Percentiles rank a stretch among this genome's conserved stretches.
These are phyloP conservation scores for Clavaria fumosa DNA, from an alignment of 768 basidiomycete genomes.

Conservation along the genomic window DNA sequence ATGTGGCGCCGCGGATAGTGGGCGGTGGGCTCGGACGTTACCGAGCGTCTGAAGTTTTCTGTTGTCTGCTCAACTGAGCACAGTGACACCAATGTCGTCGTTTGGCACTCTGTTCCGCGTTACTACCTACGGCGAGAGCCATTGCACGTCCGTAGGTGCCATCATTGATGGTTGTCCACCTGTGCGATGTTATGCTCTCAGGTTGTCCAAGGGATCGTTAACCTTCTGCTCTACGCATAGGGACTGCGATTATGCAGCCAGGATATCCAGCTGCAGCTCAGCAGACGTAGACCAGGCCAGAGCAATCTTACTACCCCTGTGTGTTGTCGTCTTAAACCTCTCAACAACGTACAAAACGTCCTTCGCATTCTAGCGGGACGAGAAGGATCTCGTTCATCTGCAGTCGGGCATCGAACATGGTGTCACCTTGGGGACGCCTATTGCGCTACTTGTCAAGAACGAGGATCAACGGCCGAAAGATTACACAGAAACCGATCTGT, in stretches of 20 bases:
- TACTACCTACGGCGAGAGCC: slow-evolving; percentile 95
- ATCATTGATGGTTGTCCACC: slow-evolving; percentile 98
- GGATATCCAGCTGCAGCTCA: slow-evolving; percentile 87
- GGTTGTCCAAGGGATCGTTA: not conserved
- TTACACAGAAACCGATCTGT: slow-evolving; percentile 95
- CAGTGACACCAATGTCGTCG: slow-evolving; percentile 61
- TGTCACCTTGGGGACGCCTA: slow-evolving; percentile 93
- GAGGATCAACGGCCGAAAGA: slow-evolving; percentile 98
- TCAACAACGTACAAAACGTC: slow-evolving; percentile 4
- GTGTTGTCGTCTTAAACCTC: slow-evolving; percentile 17
- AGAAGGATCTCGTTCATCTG: slow-evolving; percentile 85
- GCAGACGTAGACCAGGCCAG: slow-evolving; percentile 86
- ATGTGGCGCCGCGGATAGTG: too few species aligned
- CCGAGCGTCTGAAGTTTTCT: not conserved
- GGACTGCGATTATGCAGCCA: slow-evolving; percentile 64
- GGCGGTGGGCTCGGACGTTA: not conserved
- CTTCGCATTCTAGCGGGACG: slow-evolving; percentile 50
- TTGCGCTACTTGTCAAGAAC: slow-evolving; percentile 91
- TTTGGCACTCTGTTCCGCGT: slow-evolving; percentile 87
- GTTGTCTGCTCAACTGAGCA: slow-evolving; percentile 1
- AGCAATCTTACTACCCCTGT: slow-evolving; percentile 94
- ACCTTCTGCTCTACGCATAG: slow-evolving; percentile 24
- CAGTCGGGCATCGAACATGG: slow-evolving; percentile 93
- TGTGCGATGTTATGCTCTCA: slow-evolving; percentile 28
- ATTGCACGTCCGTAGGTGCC: slow-evolving; percentile 91